Conservation (phyloP, 1,139 yeast species). For the Debaryomyces psychrophilus region DNA sequence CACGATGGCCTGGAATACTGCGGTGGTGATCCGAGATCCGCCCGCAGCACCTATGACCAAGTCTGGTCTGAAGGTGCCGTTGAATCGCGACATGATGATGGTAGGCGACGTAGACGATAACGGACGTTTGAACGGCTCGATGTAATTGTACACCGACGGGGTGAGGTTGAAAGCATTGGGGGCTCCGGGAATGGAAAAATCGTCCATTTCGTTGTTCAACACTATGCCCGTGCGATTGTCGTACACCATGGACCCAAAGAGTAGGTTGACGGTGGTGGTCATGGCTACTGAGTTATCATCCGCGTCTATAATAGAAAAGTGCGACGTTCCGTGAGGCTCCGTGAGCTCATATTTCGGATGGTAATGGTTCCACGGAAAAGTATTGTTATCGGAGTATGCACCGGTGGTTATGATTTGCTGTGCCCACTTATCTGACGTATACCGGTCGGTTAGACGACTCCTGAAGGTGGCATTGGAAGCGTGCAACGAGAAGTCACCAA, state of each 20-base stretch:
- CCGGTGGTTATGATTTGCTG: constrained; percentile 48
- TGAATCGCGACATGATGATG: constrained; percentile 46
- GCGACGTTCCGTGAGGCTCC: constrained; percentile 88
- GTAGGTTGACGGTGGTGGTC: constrained; percentile 88
- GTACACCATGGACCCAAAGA: constrained; percentile 80
- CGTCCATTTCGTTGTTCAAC: constrained; percentile 93
- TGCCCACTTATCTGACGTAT: constrained; percentile 56
- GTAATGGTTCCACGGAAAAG: constrained; percentile 72
- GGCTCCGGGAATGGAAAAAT: constrained; percentile 74
- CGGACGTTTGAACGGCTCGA: constrained; percentile 79
- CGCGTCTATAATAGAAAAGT: constrained; percentile 74
- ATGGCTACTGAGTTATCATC: constrained; percentile 76
- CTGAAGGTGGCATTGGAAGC: constrained; percentile 20
- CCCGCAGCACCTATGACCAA: constrained; percentile 91
- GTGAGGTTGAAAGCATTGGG: constrained; percentile 78
- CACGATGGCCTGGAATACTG: constrained; percentile 78
- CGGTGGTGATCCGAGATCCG: constrained; percentile 86
- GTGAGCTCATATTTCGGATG: constrained; percentile 74
- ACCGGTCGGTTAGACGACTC: constrained; percentile 32
- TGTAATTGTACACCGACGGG: constrained; percentile 79
- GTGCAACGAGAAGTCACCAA: constrained; percentile 59
- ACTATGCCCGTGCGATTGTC: constrained; percentile 83
- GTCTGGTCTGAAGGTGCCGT: constrained; percentile 53
- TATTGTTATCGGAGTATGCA: constrained; percentile 51
- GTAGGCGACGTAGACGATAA: constrained; percentile 83